These are phyloP conservation scores for Cystofilobasidium ferigula DNA, from an alignment of 768 basidiomycete species.

Conservation along the genomic window DNA sequence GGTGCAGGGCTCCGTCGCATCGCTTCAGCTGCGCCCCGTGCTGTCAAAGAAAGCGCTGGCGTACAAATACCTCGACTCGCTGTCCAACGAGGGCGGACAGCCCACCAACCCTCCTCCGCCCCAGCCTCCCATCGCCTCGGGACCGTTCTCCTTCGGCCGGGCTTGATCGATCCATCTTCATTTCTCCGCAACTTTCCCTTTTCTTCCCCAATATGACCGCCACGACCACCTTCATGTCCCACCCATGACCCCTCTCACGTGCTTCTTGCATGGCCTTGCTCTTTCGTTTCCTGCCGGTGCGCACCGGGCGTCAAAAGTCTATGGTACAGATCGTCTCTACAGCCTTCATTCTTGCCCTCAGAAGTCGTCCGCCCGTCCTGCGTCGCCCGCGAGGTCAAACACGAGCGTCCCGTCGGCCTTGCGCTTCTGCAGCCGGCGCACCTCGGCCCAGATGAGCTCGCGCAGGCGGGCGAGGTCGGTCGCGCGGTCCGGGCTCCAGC, in stretches of 20 bases:
- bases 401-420: conserved; percentile 5
- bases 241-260: neutral
- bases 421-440: conserved; percentile 23
- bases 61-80: neutral
- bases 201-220: too few relatives aligned
- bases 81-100: neutral
- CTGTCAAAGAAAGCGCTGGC: neutral
- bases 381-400: neutral
- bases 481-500: conserved; percentile 34
- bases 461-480: conserved; percentile 34
- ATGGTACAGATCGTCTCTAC: neutral
- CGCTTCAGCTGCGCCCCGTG: neutral
- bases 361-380: neutral
- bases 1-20: neutral
- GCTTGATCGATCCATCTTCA: too few relatives aligned
- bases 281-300: too few relatives aligned
- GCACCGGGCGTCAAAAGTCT: too few relatives aligned
- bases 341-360: neutral
- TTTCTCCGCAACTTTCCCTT: too few relatives aligned
- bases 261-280: too few relatives aligned
- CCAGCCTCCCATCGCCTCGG: too few relatives aligned
- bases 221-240: neutral
- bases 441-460: conserved; percentile 38
- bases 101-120: too few relatives aligned
- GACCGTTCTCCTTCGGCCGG: too few relatives aligned